Conservation (phyloP, 257 asterid genomes). For the Salvia splendens region DNA sequence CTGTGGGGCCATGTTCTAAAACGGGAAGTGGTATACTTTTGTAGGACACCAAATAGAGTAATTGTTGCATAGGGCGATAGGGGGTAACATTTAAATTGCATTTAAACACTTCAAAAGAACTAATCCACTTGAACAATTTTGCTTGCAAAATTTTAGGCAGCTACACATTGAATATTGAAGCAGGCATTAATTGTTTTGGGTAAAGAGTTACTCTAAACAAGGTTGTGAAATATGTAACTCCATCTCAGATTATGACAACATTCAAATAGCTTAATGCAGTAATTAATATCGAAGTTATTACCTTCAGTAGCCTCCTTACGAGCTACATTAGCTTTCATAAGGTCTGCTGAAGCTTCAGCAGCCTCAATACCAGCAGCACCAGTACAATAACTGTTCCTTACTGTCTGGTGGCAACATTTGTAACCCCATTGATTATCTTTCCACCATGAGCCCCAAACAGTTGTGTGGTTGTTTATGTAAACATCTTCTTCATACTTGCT, state of each 20-base stretch:
- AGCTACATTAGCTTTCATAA: conserved; percentile 91
- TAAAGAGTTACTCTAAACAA: not conserved
- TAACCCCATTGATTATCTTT: conserved; percentile 96
- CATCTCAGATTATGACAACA: not conserved
- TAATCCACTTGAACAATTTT: not conserved
- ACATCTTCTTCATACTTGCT: conserved; percentile 95
- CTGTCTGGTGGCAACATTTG: conserved; percentile 85
- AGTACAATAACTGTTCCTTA: conserved; percentile 87
- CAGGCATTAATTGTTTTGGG: not conserved
- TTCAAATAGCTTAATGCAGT: not conserved
- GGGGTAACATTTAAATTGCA: too few relatives aligned
- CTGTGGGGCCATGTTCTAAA: too few relatives aligned
- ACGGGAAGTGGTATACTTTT: too few relatives aligned
- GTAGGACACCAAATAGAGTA: too few relatives aligned
- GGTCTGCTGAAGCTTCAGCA: conserved; percentile 85
- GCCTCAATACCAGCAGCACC: conserved; percentile 98
- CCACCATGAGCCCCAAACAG: conserved; percentile 99
- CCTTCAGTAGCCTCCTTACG: conserved; percentile 87
- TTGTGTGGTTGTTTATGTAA: conserved; percentile 67
- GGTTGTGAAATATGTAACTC: not conserved
- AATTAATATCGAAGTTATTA: conserved; percentile 21
- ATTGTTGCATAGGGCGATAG: too few relatives aligned
- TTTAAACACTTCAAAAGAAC: not conserved
- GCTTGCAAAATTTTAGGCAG: not conserved
- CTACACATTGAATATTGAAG: not conserved